Evolutionary conservation across 2,329 filamentous ascomycete genomes (phyloP).

Genomic region (Trichoderma koningiopsis): DNA sequence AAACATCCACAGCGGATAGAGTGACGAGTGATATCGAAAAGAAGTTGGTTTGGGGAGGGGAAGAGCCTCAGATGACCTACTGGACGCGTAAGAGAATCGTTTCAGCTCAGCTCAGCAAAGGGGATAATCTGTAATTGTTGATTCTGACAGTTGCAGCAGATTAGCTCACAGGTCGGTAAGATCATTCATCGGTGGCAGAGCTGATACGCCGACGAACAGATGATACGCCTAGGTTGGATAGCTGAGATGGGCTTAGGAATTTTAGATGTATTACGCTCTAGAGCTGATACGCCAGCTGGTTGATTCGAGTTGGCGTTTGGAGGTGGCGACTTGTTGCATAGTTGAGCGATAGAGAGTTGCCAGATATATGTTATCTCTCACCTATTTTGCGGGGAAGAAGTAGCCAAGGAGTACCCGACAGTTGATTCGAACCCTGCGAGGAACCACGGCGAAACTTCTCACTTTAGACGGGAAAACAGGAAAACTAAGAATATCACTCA

Average conservation of each 20-base stretch:
- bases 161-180: not conserved
- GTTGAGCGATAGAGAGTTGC: not conserved
- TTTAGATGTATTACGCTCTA: not conserved
- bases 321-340: not conserved
- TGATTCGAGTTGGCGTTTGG: not conserved
- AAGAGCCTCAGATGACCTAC: not conserved
- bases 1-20: not conserved
- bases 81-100: not conserved
- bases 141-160: not conserved
- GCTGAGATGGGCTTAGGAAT: not conserved
- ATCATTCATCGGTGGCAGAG: not conserved
- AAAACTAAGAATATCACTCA: slow-evolving; percentile 6
- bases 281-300: not conserved
- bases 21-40: not conserved
- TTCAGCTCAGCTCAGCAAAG: not conserved
- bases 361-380: not conserved
- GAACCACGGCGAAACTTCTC: not conserved
- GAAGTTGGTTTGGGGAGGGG: not conserved
- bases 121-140: not conserved
- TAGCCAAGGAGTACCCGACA: not conserved
- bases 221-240: not conserved
- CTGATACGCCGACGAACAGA: not conserved
- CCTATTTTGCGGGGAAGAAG: not conserved
- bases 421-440: not conserved
- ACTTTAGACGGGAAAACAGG: not conserved